Evolutionary conservation across 1,284 basidiomycete species (phyloP).

Genomic region (Serendipita sp.): DNA sequence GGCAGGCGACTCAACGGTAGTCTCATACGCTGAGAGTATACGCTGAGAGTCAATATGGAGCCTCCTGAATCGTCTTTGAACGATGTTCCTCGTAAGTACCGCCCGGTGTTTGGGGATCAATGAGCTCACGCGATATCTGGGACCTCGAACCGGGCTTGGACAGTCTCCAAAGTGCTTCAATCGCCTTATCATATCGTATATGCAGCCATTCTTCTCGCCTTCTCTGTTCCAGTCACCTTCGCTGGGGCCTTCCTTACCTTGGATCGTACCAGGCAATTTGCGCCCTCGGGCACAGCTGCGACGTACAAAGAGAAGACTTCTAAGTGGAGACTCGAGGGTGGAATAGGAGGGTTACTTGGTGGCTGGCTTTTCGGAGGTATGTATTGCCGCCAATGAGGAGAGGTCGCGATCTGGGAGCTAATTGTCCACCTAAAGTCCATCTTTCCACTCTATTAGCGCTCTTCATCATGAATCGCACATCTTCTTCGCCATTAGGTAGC

Average conservation of each 20-base stretch:
- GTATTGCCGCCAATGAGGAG: slow-evolving; percentile 16
- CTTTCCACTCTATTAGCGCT: slow-evolving; percentile 43
- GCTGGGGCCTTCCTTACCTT: slow-evolving; percentile 52
- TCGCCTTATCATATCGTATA: slow-evolving; percentile 36
- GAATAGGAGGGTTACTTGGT: slow-evolving; percentile 41
- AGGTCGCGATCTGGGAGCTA: slow-evolving; percentile 4
- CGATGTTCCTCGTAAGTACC: not conserved
- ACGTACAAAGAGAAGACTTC: slow-evolving; percentile 21
- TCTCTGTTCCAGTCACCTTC: slow-evolving; percentile 40
- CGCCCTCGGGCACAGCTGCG: slow-evolving; percentile 26
- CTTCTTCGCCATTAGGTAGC: slow-evolving; percentile 29
- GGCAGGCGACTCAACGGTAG: not conserved
- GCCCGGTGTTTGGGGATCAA: not conserved
- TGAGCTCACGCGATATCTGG: not conserved
- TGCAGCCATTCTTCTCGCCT: slow-evolving; percentile 35
- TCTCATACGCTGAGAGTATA: not conserved
- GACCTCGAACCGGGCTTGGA: not conserved
- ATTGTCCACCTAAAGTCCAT: slow-evolving; percentile 30
- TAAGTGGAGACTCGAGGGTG: slow-evolving; percentile 37
- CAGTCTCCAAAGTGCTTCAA: slow-evolving; percentile 12
- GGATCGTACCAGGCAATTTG: slow-evolving; percentile 49
- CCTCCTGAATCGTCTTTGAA: not conserved
- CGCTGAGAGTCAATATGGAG: not conserved
- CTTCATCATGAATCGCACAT: slow-evolving; percentile 37
- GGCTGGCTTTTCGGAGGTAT: slow-evolving; percentile 48